phyloP scores from a whole-genome alignment of 192 early-diverging fungal genomes.

The Endogone sp. region DNA sequence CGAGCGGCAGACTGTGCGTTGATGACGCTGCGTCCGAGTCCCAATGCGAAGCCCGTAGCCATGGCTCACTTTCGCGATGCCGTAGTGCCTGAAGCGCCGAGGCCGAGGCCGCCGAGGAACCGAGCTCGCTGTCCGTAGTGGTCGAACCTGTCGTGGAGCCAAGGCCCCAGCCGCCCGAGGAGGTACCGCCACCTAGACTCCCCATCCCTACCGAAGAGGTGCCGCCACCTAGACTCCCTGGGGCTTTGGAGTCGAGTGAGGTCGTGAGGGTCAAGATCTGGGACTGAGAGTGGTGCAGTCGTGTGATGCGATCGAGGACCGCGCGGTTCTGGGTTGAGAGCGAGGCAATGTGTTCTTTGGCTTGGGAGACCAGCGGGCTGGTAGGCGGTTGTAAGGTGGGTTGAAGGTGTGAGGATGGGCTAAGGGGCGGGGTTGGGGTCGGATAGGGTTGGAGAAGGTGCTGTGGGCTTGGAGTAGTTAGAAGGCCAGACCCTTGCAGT shows the following conservation, averaged over 20 bases:
- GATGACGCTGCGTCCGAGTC: background rate
- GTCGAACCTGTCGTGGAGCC: background rate
- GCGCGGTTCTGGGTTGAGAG: background rate
- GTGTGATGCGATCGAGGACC: constrained; percentile 19
- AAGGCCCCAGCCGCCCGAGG: no score
- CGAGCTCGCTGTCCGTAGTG: background rate
- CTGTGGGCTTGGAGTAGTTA: no score
- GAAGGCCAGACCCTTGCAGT: no score
- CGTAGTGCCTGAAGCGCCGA: background rate
- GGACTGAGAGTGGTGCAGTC: constrained; percentile 13
- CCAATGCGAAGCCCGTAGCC: background rate
- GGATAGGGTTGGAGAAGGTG: background rate
- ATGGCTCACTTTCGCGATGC: background rate
- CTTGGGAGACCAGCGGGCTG: background rate
- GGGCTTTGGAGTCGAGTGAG: background rate
- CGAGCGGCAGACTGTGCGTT: background rate
- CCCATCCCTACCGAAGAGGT: no score
- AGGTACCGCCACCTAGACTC: no score
- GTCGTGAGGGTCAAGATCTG: constrained; percentile 8
- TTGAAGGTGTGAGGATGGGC: background rate
- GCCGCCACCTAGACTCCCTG: no score
- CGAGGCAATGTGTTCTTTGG: background rate
- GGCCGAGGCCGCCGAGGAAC: background rate
- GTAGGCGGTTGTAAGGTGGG: no score
- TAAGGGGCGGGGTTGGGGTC: background rate